Conservation (phyloP, 2,329 filamentous ascomycete species). For the Curvularia hawaiiensis region DNA sequence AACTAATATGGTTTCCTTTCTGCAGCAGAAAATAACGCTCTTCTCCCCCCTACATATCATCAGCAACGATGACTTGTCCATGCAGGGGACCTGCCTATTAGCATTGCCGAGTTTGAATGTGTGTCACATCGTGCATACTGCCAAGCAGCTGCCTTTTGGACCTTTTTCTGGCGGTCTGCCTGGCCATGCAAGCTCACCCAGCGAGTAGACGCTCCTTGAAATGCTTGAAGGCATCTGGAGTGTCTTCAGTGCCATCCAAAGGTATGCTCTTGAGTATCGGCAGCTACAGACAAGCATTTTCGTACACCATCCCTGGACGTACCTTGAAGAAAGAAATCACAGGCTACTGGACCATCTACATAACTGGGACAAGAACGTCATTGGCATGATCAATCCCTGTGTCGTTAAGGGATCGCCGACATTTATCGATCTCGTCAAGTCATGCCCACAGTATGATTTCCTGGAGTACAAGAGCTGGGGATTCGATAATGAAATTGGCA, state of each 20-base stretch:
- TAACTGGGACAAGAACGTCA: slow-evolving; percentile 2
- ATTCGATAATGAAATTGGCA: neutral
- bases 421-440: neutral
- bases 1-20: neutral
- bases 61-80: neutral
- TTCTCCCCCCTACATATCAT: neutral
- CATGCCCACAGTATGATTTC: slow-evolving; percentile 7
- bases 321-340: neutral
- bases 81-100: neutral
- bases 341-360: neutral
- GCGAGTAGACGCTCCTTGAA: slow-evolving; percentile 1
- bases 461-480: slow-evolving; percentile 13
- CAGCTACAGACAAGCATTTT: neutral
- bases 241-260: neutral
- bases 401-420: neutral
- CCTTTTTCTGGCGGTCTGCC: slow-evolving; percentile 7
- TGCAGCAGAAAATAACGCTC: neutral
- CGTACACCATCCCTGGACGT: neutral
- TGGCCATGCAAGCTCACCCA: slow-evolving; percentile 3
- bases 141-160: slow-evolving; percentile 13
- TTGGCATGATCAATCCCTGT: slow-evolving; percentile 5
- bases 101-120: slow-evolving; percentile 1
- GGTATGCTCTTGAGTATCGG: neutral
- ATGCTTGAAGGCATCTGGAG: neutral
- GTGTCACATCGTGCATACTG: slow-evolving; percentile 7